These are phyloP conservation scores for Mortierella sp. DNA, from an alignment of 371 early-diverging fungal genomes.

Conservation along the genomic window DNA sequence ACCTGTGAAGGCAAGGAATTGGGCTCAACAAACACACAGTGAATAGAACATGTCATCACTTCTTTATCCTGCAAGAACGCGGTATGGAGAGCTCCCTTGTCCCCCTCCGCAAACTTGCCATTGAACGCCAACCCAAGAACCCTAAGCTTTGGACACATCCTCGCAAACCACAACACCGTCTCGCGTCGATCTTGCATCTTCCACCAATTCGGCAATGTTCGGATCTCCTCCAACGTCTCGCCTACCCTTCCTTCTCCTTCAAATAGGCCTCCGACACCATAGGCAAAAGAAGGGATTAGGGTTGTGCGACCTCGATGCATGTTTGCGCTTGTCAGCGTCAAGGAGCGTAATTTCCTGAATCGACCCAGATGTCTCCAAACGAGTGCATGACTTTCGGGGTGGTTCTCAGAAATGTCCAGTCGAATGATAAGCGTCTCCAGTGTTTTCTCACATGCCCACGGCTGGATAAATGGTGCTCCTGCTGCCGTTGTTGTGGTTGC, in stretches of 20 bases:
- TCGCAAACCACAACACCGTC: not conserved
- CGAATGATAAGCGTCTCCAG: constrained; percentile 13
- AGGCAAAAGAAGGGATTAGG: not conserved
- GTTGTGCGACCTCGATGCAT: no score
- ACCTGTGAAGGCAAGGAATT: not conserved
- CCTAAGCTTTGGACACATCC: not conserved
- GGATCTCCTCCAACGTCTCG: not conserved
- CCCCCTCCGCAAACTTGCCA: not conserved
- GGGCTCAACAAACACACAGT: not conserved
- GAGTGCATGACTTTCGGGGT: not conserved
- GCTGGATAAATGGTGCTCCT: not conserved
- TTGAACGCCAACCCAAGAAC: not conserved
- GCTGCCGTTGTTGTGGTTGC: not conserved
- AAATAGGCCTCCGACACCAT: not conserved
- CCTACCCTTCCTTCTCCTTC: not conserved
- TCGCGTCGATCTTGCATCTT: not conserved
- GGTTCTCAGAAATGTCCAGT: not conserved
- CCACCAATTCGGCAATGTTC: not conserved
- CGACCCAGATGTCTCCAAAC: not conserved
- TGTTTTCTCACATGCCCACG: constrained; percentile 23
- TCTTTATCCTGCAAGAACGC: not conserved
- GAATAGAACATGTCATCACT: not conserved
- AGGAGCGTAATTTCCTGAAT: not conserved
- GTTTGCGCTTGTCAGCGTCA: not conserved
- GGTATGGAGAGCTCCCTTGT: not conserved